These are phyloP conservation scores for Penicillium digitatum DNA, from an alignment of 2,329 filamentous ascomycete species.

Conservation along the genomic window DNA sequence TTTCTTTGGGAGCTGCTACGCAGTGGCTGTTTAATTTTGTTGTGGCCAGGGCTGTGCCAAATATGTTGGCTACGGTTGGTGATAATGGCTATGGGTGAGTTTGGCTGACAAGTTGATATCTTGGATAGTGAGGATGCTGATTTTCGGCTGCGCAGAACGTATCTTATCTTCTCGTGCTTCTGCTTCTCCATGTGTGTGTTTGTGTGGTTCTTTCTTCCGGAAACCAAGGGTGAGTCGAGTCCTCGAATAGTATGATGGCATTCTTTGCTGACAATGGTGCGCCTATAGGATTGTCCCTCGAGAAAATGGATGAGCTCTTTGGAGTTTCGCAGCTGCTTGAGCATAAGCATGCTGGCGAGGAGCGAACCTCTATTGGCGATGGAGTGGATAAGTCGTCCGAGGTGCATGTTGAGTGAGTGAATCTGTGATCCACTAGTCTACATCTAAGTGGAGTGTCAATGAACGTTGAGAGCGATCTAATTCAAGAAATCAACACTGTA, in stretches of 20 bases:
- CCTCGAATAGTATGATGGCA: not conserved
- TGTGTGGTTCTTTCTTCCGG: conserved; percentile 65
- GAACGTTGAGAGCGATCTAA: not conserved
- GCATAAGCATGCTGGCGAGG: conserved; percentile 20
- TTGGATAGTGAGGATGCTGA: conserved; percentile 25
- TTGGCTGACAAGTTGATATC: not conserved
- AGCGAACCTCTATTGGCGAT: conserved; percentile 8
- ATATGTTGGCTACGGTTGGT: conserved; percentile 60
- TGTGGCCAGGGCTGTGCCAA: conserved; percentile 63
- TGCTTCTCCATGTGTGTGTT: conserved; percentile 63
- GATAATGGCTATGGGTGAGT: conserved; percentile 48
- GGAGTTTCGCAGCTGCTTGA: conserved; percentile 51
- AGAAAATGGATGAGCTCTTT: conserved; percentile 65
- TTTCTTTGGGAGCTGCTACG: conserved; percentile 63
- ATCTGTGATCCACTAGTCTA: not conserved
- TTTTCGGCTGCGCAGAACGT: conserved; percentile 52
- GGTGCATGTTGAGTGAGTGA: conserved; percentile 14
- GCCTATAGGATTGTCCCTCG: conserved; percentile 47
- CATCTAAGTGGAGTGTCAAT: not conserved
- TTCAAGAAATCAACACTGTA: not conserved
- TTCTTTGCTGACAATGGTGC: not conserved
- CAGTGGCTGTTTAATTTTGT: conserved; percentile 75
- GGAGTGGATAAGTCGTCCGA: conserved; percentile 10
- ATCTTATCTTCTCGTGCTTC: conserved; percentile 66
- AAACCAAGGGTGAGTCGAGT: conserved; percentile 59